Evolutionary conservation across 495 filamentous ascomycete genomes (phyloP), one percentile per base, ranked within the genome.

Genomic region (Trichoderma orchidacearum): DNA sequence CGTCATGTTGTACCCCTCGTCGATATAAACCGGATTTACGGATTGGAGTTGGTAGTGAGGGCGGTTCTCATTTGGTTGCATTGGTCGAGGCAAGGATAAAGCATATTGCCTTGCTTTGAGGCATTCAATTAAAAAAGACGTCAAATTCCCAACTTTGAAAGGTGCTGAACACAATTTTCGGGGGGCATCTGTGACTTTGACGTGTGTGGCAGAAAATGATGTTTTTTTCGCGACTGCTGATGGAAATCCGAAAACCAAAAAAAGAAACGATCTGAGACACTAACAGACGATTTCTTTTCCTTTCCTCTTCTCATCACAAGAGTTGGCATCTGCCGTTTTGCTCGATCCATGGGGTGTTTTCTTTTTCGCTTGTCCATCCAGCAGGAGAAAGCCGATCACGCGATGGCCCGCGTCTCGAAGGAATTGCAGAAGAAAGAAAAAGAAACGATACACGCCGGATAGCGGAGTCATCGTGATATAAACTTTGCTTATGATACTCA

Each of bases 1-100:
- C 72, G 84, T 98, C 73, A 97, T 98, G 93, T 83, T 98, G 72
- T 98, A 97, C 81, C 93, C 93, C 76, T 96, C 87, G 62, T 75
- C 76, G 68, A 81, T 81, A 74, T 80, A 80, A 68, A 60, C 58
- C 54, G 61, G 70, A 64, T 65, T 65, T 67, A n/a, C 55, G 63
- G 68, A 71, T 66, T 67, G 75, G 75, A 74, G 75, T 77, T 77
- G 70, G 71, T 72, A 73, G 72, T 71, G 68, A 70, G 69, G 72
- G 71, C 71, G 75, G 73, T 74, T 73, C 64, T 72, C 70, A 73
- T 73, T 74, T 74, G 69, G 74, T 71, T 77, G 75, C 75, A 75
- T 77, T 61, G 68, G 73, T 72, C 69, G 72, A 67, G 71, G 72
- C 73, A 71, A 72, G 72, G 75, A 69, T 66, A 71, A 67, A 61